Conservation (phyloP, 495 filamentous ascomycete species). For the Hypomontagnella submonticulosa region DNA sequence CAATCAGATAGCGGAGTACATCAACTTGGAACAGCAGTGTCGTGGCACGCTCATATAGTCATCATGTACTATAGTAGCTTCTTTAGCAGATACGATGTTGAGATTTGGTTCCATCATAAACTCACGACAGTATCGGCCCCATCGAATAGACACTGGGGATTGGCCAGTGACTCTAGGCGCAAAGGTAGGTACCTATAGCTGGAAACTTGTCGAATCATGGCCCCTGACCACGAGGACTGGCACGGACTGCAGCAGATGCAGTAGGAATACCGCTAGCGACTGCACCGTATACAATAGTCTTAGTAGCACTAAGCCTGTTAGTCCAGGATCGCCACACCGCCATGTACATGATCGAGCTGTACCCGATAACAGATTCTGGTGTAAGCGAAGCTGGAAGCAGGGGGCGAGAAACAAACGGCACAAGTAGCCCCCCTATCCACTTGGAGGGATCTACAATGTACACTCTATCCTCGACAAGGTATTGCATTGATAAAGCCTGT, state of each 20-base stretch:
- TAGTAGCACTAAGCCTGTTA: conserved; percentile 23
- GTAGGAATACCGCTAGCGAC: conserved; percentile 38
- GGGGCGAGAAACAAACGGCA: conserved; percentile 20
- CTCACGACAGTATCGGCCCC: conserved; percentile 31
- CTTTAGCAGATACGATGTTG: conserved; percentile 15
- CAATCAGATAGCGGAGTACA: conserved; percentile 37
- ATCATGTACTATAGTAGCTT: conserved; percentile 29
- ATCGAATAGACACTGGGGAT: conserved; percentile 13
- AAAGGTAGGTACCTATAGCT: conserved; percentile 1
- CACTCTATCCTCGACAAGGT: conserved; percentile 41
- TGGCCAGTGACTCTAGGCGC: not conserved
- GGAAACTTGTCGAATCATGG: conserved; percentile 40
- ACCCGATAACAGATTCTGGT: conserved; percentile 38
- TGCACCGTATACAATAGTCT: conserved; percentile 46
- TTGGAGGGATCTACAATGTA: conserved; percentile 41
- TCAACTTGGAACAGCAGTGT: not conserved
- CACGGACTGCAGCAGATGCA: conserved; percentile 25
- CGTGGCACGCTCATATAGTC: conserved; percentile 13
- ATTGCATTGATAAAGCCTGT: conserved; percentile 24
- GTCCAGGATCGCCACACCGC: conserved; percentile 49
- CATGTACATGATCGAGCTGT: conserved; percentile 38
- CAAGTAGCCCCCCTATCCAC: conserved; percentile 31
- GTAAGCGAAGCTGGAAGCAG: conserved; percentile 10
- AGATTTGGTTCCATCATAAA: conserved; percentile 33
- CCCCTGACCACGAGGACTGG: conserved; percentile 39